Conservation (phyloP, 306 rosid genomes). For the Begonia masoniana region DNA sequence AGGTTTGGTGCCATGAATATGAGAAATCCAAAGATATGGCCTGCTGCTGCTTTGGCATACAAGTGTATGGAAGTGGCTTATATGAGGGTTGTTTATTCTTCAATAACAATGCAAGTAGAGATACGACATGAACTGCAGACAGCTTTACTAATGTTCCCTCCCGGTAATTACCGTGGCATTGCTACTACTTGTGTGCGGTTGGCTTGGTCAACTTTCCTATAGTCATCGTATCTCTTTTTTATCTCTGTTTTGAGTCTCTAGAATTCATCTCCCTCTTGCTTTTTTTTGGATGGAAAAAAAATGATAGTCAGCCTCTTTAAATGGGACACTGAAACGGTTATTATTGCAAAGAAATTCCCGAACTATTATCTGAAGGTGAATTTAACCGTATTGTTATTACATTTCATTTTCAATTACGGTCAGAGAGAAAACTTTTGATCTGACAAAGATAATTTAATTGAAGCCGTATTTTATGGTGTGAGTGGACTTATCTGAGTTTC, state of each 20-base stretch:
- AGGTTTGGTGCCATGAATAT: conserved; percentile 96
- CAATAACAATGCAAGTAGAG: conserved; percentile 68
- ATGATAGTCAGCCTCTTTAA: too few relatives aligned
- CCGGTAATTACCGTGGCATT: conserved; percentile 37
- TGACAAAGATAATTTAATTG: too few relatives aligned
- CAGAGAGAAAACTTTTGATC: too few relatives aligned
- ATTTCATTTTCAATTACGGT: too few relatives aligned
- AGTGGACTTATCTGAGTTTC: too few relatives aligned
- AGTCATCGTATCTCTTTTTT: background rate
- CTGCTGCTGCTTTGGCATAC: conserved; percentile 95
- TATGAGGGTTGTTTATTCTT: conserved; percentile 77
- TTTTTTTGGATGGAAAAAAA: too few relatives aligned
- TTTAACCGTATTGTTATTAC: too few relatives aligned
- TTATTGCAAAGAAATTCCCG: too few relatives aligned
- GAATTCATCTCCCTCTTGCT: too few relatives aligned
- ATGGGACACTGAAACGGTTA: too few relatives aligned
- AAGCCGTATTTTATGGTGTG: too few relatives aligned
- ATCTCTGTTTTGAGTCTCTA: background rate
- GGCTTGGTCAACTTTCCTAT: background rate
- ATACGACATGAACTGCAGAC: conserved; percentile 59
- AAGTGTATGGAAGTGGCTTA: conserved; percentile 95
- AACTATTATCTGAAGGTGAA: too few relatives aligned
- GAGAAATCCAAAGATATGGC: conserved; percentile 90
- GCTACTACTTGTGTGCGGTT: background rate
- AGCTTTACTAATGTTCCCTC: conserved; percentile 54